phyloP scores from a whole-genome alignment of 257 asterid species.

The Henckelia pumila region DNA sequence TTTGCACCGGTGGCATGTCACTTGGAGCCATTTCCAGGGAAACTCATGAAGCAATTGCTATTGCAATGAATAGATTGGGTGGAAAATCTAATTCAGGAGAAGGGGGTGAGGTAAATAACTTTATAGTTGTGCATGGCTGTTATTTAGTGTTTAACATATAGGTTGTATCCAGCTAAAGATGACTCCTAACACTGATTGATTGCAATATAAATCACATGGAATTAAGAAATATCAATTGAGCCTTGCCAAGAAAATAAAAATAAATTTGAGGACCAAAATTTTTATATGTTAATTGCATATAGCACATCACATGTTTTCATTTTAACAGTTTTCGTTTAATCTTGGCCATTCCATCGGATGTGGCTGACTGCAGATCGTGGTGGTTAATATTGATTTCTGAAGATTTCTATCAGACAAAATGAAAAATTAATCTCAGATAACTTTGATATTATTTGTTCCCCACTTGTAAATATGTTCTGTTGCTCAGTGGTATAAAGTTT shows the following conservation, averaged over 20 bases:
- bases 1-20: conserved; percentile 99
- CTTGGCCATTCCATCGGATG: neutral
- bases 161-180: neutral
- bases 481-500: conserved; percentile 13
- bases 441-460: neutral
- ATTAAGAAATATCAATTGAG: neutral
- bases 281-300: neutral
- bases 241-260: neutral
- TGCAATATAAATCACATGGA: neutral
- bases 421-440: conserved; percentile 7
- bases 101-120: conserved; percentile 91
- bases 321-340: neutral
- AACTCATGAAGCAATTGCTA: conserved; percentile 99
- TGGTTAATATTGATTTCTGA: neutral
- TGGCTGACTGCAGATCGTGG: neutral
- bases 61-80: conserved; percentile 95
- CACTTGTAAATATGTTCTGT: neutral
- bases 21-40: conserved; percentile 99
- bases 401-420: neutral
- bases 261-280: neutral
- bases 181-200: neutral
- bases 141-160: neutral
- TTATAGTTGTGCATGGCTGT: neutral
- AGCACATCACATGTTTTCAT: neutral
- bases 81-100: conserved; percentile 99